Base-by-base conservation (phyloP, 768 basidiomycete genomes). In the Rhodotorula babjevae region DNA sequence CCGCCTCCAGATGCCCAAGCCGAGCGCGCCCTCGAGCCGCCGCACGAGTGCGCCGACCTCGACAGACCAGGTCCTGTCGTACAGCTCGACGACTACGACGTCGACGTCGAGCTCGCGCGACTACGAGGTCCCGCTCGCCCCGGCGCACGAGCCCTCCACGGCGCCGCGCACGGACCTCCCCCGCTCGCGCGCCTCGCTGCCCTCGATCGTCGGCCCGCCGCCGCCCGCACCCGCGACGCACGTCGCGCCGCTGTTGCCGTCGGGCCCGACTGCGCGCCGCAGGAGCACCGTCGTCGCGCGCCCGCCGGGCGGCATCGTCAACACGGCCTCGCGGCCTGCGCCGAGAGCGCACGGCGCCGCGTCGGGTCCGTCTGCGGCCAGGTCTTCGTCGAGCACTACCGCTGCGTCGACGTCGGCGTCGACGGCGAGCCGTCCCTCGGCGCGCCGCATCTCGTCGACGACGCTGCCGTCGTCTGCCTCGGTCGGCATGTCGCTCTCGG, bases 1-100 rank as follows among this genome's bases (percentile, higher is more conserved):
- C 53, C 47, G 68, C 6, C 63, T 75, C 11, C 67, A 68, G 31
- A 71, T 71, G 69, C 74, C 74, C 25, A 61, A 61, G 23, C 42
- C 40, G n/a, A 36, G 27, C 44, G 44, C n/a, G 0, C 16, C 44
- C n/a, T 23, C 62, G 12, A 50, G n/a, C 21, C 52, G 67, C 15
- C 61, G 67, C 36, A 63, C 67, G 29, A 52, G 31, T 44, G 60
- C 42, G 36, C 49, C 21, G 59, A 31, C 40, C n/a, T 53, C 21
- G 15, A 46, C 33, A 23, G 31, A 9, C 6, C n/a, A n/a, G n/a
- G n/a, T n/a, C n/a, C n/a, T n/a, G n/a, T n/a, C n/a, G n/a, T n/a
- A n/a, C n/a, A n/a, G n/a, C n/a, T n/a, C n/a, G n/a, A n/a, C n/a
- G n/a, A n/a, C n/a, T n/a, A 31, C 53, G 27, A 29, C 44, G 10